Evolutionary conservation across 176 grass and related monocot genomes (phyloP), one percentile per base, ranked within the genome.

Genomic region (Areca catechu): DNA sequence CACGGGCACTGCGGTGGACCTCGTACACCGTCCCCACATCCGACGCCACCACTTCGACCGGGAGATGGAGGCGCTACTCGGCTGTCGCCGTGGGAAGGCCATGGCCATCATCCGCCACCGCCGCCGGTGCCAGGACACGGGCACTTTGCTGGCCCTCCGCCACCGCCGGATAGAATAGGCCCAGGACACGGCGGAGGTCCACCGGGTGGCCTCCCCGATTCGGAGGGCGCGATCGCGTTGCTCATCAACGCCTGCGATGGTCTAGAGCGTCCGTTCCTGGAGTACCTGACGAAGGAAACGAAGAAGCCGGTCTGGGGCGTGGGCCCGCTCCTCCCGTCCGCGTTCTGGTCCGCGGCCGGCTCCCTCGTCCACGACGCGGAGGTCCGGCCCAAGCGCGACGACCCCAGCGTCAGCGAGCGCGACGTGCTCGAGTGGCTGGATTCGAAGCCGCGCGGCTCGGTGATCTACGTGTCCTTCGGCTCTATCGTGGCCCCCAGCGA

Each of bases 391-490:
- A 73, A 57, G 48, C 47, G 21, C 20, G 49, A 27, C 47, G 24
- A 19, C 23, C 2, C 77, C 6, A 22, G 18, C 19, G 25, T 62
- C 19, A 25, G 14, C 17, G 71, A 81, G 37, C 6, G 6, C 10
- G 65, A 57, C 2, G 71, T 81, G n/a, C 65, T 74, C 25, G 22
- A 57, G 19, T 81, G 72, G 70, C 78, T 81, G 43, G 52, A 81
- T 23, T 75, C 71, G 16, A 81, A 65, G 68, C 63, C 65, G 16
- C 30, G 7, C 4, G 30, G 24, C 23, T 75, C 78, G 1, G 78
- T 81, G 48, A 19, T 81, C 23, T 81, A 81, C 37, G 57, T 81
- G 54, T 75, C 78, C 19, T 81, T 81, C n/a, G 78, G 78, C 25
- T 81, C 78, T 0, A 12, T 67, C 21, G 73, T 64, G n/a, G 48